Evolutionary conservation across 257 asterid genomes (phyloP), one percentile per base, ranked within the genome.

Genomic region (Euphrasia confusa): DNA sequence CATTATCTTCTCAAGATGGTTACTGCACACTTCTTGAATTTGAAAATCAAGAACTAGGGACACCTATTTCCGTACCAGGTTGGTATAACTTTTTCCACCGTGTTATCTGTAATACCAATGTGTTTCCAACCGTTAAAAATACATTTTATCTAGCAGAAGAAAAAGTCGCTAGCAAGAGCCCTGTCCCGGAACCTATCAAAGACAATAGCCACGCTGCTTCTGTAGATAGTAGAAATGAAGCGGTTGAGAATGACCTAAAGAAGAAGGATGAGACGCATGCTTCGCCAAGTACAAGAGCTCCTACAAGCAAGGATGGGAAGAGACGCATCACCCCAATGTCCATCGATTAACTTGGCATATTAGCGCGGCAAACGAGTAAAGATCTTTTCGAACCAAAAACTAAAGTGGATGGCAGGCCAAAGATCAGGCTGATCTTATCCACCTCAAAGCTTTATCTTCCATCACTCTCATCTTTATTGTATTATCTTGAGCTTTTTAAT

Each of bases 21-120:
- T 93, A 85, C 79, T 93, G 99, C 74, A 83, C 97, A n/a, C 88
- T 93, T 55, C 80, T 93, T n/a, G 95, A 89, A 75, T 89, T 93
- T 58, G 95, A 89, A 73, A 73, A 73, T 68, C 73, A 81, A 58
- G 99, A 93, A 75, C 85, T 93, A 27, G 99, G 99, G 30, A 74
- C 84, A 33, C 75, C 80, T 32, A 45, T 83, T 3, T 32, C 78
- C n/a, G 11, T 57, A 21, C 58, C 86, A 80, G 98, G 98, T 88
- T 28, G 26, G 79, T 57, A 50, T 37, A 10, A 26, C 5, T 62
- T 69, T 52, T 44, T 7, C 60, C 54, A 70, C 40, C 35, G 42
- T 26, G 40, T 68, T 18, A 7, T 30, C 42, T 32, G 17, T 65
- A 66, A 56, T 54, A 7, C 67, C 44, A 42, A 28, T 27, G 10